phyloP scores from a whole-genome alignment of 2,329 filamentous ascomycete species.

The Colletotrichum costaricense region DNA sequence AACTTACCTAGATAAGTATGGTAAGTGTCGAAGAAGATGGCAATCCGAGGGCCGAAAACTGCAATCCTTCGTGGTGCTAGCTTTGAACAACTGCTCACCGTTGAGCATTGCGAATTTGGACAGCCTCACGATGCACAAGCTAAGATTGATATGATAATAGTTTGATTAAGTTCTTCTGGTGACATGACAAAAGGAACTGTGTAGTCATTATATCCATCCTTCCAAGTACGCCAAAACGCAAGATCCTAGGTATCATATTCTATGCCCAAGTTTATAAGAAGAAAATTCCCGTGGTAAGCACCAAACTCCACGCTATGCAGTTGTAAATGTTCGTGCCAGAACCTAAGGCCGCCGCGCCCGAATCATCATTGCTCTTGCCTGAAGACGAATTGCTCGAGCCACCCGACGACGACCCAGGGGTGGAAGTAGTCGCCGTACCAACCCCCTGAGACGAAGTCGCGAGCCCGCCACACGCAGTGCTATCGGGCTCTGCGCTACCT shows the following conservation, averaged over 20 bases:
- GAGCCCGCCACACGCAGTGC: constrained; percentile 22
- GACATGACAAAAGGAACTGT: background rate
- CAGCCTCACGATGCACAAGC: background rate
- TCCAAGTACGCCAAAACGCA: background rate
- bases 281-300: constrained; percentile 17
- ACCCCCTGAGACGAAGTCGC: constrained; percentile 11
- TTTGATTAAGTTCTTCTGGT: background rate
- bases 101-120: background rate
- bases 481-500: constrained; percentile 20
- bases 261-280: constrained; percentile 10
- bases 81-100: too few species aligned
- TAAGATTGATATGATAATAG: background rate
- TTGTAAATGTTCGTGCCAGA: background rate
- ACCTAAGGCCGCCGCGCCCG: constrained; percentile 2
- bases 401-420: constrained; percentile 18
- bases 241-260: constrained; percentile 26
- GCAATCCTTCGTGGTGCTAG: too few species aligned
- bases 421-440: constrained; percentile 19
- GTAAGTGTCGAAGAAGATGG: too few species aligned
- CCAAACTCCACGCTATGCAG: constrained; percentile 35
- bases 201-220: constrained; percentile 3
- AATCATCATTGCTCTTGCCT: constrained; percentile 2
- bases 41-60: too few species aligned
- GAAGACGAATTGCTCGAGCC: constrained; percentile 23
- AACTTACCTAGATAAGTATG: too few species aligned